A percentile compares a stretch with the other conserved stretches of the same genome.
phyloP scores from a whole-genome alignment of 257 asterid species.

The Solanum virginianum region DNA sequence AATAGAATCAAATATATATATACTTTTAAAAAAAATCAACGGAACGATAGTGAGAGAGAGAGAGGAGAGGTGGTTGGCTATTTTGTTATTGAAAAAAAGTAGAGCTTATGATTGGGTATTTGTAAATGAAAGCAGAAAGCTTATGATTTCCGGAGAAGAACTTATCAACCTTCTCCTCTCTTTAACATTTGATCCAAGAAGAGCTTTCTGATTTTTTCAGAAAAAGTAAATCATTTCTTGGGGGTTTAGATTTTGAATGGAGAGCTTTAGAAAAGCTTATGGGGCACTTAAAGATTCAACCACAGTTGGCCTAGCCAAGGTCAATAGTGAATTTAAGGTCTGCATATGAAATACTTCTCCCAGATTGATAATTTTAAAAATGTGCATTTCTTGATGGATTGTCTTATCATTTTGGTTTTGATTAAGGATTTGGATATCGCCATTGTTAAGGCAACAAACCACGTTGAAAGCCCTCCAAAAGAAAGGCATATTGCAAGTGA shows the following conservation, averaged over 20 bases:
- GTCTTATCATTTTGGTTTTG: background rate
- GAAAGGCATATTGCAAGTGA: slow-evolving; percentile 89
- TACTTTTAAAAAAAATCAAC: background rate
- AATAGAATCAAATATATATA: background rate
- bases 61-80: background rate
- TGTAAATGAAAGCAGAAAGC: background rate
- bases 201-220: background rate
- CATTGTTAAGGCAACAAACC: slow-evolving; percentile 85
- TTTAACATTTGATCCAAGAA: background rate
- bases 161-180: slow-evolving; percentile 13
- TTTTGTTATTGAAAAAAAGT: background rate
- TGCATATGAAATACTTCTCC: background rate
- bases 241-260: slow-evolving; percentile 25
- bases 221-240: background rate
- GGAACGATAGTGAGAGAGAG: background rate
- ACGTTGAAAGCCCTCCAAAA: slow-evolving; percentile 75
- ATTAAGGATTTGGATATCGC: slow-evolving; percentile 82
- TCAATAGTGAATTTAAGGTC: slow-evolving; percentile 93
- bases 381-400: background rate
- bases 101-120: background rate
- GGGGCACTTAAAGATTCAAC: slow-evolving; percentile 95
- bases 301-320: slow-evolving; percentile 90
- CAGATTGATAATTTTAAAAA: background rate
- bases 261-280: slow-evolving; percentile 86
- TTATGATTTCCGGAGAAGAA: background rate